Percentiles rank a stretch among this genome's conserved stretches.
phyloP scores from a whole-genome alignment of 192 early-diverging fungal species.

The Rhizoclosmatium globosum region DNA sequence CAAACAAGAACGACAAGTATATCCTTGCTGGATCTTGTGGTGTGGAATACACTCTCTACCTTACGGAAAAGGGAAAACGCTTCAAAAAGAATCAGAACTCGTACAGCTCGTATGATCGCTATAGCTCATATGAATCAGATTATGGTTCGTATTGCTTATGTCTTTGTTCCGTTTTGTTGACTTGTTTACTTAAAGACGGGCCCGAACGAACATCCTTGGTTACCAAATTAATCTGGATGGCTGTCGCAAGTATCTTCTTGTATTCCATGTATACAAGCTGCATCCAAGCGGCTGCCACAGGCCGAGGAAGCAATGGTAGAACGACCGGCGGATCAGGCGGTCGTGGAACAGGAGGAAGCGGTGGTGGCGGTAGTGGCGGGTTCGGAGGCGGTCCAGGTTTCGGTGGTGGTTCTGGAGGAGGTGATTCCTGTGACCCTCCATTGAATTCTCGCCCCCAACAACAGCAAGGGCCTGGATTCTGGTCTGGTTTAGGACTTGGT shows the following conservation, averaged over 20 bases:
- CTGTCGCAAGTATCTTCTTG: slow-evolving; percentile 23
- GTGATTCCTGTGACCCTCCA: not conserved
- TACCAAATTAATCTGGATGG: slow-evolving; percentile 15
- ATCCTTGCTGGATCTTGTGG: slow-evolving; percentile 55
- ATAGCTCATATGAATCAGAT: not conserved
- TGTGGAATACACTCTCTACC: slow-evolving; percentile 49
- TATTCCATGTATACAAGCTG: slow-evolving; percentile 27
- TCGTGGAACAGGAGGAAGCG: not conserved
- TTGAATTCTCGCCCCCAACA: not conserved
- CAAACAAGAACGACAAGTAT: slow-evolving; percentile 51
- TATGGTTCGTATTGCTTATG: not conserved
- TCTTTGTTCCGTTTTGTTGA: not conserved
- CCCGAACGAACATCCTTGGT: not conserved
- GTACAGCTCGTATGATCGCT: not conserved
- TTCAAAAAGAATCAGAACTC: slow-evolving; percentile 12
- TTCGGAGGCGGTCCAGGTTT: slow-evolving; percentile 12
- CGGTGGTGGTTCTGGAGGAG: slow-evolving; percentile 8
- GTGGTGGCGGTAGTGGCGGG: slow-evolving; percentile 15
- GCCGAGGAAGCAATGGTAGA: not conserved
- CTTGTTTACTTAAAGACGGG: slow-evolving; percentile 8
- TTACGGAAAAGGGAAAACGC: slow-evolving; percentile 41
- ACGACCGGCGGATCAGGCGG: not conserved
- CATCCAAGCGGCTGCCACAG: slow-evolving; percentile 1
- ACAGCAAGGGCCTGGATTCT: slow-evolving; percentile 10
- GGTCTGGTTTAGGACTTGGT: slow-evolving; percentile 15